Evolutionary conservation across 2,329 filamentous ascomycete species (phyloP).

Genomic region (Colletotrichum nymphaeae): DNA sequence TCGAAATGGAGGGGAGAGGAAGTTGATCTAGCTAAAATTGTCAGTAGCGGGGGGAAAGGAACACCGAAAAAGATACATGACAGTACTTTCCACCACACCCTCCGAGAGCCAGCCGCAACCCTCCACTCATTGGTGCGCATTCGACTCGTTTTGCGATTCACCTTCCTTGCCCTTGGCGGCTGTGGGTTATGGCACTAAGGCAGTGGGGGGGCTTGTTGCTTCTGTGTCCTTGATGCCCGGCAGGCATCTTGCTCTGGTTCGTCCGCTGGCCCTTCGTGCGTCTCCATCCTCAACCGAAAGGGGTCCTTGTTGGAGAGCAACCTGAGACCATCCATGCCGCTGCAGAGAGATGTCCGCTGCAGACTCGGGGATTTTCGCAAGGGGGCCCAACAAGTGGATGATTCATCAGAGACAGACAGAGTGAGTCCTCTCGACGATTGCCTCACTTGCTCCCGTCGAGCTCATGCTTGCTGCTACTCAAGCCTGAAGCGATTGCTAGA

Average conservation of each 20-base stretch:
- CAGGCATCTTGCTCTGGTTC: conserved; percentile 30
- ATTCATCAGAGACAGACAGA: conserved; percentile 15
- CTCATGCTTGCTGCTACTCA: neutral
- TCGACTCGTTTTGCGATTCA: conserved; percentile 29
- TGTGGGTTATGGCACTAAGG: conserved; percentile 7
- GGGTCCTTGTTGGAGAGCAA: conserved; percentile 8
- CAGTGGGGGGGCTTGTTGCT: conserved; percentile 15
- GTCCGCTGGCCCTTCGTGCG: conserved; percentile 4
- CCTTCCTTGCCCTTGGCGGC: conserved; percentile 26
- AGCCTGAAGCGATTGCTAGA: neutral
- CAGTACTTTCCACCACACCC: conserved; percentile 21
- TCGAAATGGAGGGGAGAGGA: conserved; percentile 6
- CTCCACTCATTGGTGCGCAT: conserved; percentile 34
- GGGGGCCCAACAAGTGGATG: conserved; percentile 18
- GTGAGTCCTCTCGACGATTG: neutral
- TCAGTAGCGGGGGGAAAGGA: neutral
- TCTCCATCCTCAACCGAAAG: conserved; percentile 29
- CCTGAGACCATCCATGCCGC: conserved; percentile 30
- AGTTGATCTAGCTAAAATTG: conserved; percentile 8
- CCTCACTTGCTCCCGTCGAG: neutral
- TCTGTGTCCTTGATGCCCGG: conserved; percentile 7
- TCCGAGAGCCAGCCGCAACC: conserved; percentile 15
- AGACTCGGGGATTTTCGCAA: conserved; percentile 34
- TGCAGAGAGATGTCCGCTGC: conserved; percentile 32
- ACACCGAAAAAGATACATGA: conserved; percentile 3